Conservation (phyloP, 768 basidiomycete species). For the Kwoniella dendrophila region DNA sequence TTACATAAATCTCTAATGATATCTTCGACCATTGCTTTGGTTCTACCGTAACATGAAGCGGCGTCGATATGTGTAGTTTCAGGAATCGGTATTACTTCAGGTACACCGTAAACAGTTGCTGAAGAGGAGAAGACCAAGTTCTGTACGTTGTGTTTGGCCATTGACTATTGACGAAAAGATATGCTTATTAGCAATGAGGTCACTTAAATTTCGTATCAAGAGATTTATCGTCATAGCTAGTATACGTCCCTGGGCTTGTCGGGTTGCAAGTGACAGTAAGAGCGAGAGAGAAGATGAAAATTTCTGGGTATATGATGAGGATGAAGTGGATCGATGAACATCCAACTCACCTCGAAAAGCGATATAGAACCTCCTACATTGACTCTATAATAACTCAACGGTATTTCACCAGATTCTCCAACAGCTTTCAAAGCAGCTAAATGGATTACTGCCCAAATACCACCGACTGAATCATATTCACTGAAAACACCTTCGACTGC, state of each 20-base stretch:
- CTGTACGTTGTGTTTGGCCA: slow-evolving; percentile 79
- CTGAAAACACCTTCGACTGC: slow-evolving; percentile 79
- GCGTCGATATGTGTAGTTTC: slow-evolving; percentile 85
- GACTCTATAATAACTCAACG: slow-evolving; percentile 88
- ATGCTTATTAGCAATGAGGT: too few species aligned
- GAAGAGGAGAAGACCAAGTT: slow-evolving; percentile 96
- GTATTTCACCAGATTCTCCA: slow-evolving; percentile 91
- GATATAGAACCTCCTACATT: slow-evolving; percentile 87
- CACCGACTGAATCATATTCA: slow-evolving; percentile 74
- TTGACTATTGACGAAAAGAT: slow-evolving; percentile 62
- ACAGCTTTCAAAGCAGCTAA: slow-evolving; percentile 97
- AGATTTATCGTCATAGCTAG: too few species aligned
- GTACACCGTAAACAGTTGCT: slow-evolving; percentile 96
- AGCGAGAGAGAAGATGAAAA: neutral
- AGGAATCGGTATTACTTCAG: slow-evolving; percentile 87
- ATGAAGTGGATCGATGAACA: neutral
- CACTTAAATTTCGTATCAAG: too few species aligned
- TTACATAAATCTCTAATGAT: slow-evolving; percentile 82
- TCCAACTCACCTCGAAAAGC: slow-evolving; percentile 63
- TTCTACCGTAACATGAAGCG: slow-evolving; percentile 90
- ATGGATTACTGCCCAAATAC: slow-evolving; percentile 95
- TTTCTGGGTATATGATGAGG: too few species aligned
- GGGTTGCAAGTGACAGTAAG: neutral
- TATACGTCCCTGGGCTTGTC: neutral
- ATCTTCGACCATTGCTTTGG: slow-evolving; percentile 92